Evolutionary conservation across 2,329 filamentous ascomycete species (phyloP), one percentile per base, ranked within the genome.

Genomic region (Penicillium sp.): DNA sequence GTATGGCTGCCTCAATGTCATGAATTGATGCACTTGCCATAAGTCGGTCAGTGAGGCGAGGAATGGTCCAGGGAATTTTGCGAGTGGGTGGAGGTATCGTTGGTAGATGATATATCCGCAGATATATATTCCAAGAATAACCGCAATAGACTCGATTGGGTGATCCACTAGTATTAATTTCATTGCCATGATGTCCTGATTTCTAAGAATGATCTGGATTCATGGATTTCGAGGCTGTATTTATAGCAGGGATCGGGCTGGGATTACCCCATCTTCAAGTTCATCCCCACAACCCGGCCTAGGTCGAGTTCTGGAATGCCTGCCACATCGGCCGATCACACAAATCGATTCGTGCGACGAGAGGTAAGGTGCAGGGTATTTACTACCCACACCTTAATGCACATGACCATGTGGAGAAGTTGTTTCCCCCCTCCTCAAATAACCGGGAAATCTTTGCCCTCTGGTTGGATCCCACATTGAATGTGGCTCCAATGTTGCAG

Each of bases 41-140:
- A 71, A 23, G 37, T 69, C 63, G 7, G 69, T 70, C n/a, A 71
- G 34, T 8, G 58, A 66, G 3, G 67, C 68, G 20, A 61, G 40
- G 30, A 70, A 66, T 13, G 66, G 68, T 3, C 68, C 68, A 1
- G 68, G 68, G 27, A 57, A 68, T 10, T 57, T 54, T 12, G 65
- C 56, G 3, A 71, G 57, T 0, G 68, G 69, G 29, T 71, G 69
- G 5, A 69, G 23, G 18, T 36, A 49, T 18, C 51, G 33, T 36
- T 53, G 45, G 18, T 49, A 53, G 3, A 46, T 27, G 17, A 49
- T 21, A 13, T 49, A 49, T 21, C 13, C 12, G 30, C n/a, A n/a
- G 12, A 36, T 29, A 13, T 40, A 46, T 8, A 32, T 18, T 8
- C 40, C 4, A 9, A 49, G 2, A 23, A 17, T 15, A 3, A 21